Evolutionary conservation across 139 green algal species (phyloP).

Genomic region (Chlorella sp.): DNA sequence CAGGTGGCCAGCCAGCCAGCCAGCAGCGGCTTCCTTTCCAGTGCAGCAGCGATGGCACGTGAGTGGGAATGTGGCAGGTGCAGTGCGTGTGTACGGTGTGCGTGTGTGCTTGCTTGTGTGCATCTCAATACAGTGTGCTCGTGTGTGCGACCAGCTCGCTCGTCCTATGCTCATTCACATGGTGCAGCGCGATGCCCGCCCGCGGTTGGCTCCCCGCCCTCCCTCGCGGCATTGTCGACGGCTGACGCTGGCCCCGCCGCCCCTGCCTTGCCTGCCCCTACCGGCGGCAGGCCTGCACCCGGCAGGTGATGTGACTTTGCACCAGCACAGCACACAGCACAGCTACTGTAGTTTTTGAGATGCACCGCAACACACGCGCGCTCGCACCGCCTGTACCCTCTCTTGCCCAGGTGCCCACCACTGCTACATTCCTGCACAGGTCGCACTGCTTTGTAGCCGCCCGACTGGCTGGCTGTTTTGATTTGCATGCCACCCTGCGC

Average conservation of each 20-base stretch:
- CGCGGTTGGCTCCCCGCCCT: neutral
- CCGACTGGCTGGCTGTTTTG: neutral
- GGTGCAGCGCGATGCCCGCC: neutral
- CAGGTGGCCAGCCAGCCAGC: neutral
- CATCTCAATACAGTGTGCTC: neutral
- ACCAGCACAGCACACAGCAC: neutral
- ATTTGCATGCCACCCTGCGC: neutral
- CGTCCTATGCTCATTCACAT: neutral
- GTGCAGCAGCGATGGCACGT: neutral
- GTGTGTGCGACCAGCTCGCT: neutral
- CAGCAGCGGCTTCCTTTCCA: neutral
- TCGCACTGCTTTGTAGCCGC: constrained; percentile 5
- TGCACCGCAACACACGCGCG: neutral
- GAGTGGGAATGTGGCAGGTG: neutral
- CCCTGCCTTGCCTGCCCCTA: neutral
- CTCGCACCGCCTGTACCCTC: neutral
- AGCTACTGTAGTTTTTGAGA: too few species aligned
- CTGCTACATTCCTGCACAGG: neutral
- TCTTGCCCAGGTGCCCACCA: neutral
- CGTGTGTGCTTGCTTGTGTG: neutral
- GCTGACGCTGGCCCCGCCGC: neutral
- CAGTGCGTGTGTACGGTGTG: neutral
- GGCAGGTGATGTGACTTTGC: neutral
- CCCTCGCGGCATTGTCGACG: neutral
- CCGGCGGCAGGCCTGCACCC: neutral